Evolutionary conservation across 495 filamentous ascomycete species (phyloP).

Genomic region (Hypoxylon crocopeplum): DNA sequence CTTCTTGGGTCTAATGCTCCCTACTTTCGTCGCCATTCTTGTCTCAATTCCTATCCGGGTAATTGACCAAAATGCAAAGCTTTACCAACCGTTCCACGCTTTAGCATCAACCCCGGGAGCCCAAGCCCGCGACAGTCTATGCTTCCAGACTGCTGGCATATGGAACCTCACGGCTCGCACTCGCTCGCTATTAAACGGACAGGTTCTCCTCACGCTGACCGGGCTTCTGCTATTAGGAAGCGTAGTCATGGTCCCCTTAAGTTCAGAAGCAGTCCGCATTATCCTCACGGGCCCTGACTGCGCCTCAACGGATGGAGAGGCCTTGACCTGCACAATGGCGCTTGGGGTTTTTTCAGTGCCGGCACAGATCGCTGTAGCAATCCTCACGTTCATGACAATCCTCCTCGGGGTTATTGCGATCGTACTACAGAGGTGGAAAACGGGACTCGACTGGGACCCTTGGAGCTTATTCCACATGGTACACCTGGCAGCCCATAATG

Average conservation of each 20-base stretch:
- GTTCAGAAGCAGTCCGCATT: conserved; percentile 33
- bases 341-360: conserved; percentile 26
- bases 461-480: conserved; percentile 41
- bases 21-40: conserved; percentile 40
- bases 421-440: conserved; percentile 40
- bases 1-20: conserved; percentile 44
- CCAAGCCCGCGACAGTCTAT: conserved; percentile 36
- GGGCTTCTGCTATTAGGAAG: conserved; percentile 32
- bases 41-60: conserved; percentile 39
- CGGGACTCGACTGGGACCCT: conserved; percentile 40
- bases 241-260: conserved; percentile 33
- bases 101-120: conserved; percentile 33
- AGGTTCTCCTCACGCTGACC: conserved; percentile 32
- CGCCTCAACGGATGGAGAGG: conserved; percentile 1
- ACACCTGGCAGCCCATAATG: conserved; percentile 31
- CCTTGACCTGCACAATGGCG: conserved; percentile 21
- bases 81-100: conserved; percentile 45
- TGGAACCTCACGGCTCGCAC: conserved; percentile 22
- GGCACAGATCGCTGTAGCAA: conserved; percentile 25
- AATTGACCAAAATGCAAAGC: conserved; percentile 40
- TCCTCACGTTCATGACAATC: conserved; percentile 32
- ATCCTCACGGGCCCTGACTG: conserved; percentile 31
- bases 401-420: conserved; percentile 18
- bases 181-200: conserved; percentile 22
- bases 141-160: conserved; percentile 29